Percentiles rank a stretch among this genome's conserved stretches.
Conservation (phyloP, 352 stramenopile genomes). For the Phytophthora podocarpi region DNA sequence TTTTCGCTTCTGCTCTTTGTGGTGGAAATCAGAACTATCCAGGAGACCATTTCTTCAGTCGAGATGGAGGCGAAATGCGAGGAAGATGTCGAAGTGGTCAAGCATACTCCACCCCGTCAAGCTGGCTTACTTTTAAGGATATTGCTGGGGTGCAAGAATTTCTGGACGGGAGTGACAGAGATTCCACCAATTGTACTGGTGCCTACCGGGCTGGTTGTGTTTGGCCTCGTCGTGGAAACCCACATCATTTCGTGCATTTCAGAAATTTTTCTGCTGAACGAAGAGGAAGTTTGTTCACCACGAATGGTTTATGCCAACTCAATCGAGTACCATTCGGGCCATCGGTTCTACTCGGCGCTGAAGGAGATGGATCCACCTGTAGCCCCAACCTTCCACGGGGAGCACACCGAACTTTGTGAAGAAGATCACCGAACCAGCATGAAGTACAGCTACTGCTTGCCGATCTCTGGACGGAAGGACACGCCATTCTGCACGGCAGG, state of each 20-base stretch:
- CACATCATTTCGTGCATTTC: slow-evolving; percentile 1
- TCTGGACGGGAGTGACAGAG: too few relatives aligned
- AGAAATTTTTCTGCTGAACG: not conserved
- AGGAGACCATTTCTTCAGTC: too few relatives aligned
- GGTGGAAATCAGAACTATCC: too few relatives aligned
- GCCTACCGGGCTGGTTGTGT: slow-evolving; percentile 8
- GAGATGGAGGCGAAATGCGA: slow-evolving; percentile 4
- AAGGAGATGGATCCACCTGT: slow-evolving; percentile 17
- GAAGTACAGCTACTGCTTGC: slow-evolving; percentile 44
- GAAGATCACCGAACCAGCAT: not conserved
- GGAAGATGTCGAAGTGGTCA: not conserved
- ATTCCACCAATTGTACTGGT: slow-evolving; percentile 11
- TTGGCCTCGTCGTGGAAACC: slow-evolving; percentile 9
- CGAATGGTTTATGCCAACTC: not conserved
- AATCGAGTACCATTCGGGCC: slow-evolving; percentile 28
- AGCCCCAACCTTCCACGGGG: slow-evolving; percentile 25
- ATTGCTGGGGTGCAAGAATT: not conserved
- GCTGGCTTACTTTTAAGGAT: not conserved
- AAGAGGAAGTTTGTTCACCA: slow-evolving; percentile 5
- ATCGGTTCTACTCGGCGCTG: slow-evolving; percentile 24
- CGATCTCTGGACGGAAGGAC: too few relatives aligned
- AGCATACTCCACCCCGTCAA: not conserved
- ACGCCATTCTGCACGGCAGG: slow-evolving; percentile 41
- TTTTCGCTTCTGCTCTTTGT: not conserved
- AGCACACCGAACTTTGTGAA: slow-evolving; percentile 24